Evolutionary conservation across 805 yeast genomes (phyloP).

Genomic region (Candida coleopterorum): DNA sequence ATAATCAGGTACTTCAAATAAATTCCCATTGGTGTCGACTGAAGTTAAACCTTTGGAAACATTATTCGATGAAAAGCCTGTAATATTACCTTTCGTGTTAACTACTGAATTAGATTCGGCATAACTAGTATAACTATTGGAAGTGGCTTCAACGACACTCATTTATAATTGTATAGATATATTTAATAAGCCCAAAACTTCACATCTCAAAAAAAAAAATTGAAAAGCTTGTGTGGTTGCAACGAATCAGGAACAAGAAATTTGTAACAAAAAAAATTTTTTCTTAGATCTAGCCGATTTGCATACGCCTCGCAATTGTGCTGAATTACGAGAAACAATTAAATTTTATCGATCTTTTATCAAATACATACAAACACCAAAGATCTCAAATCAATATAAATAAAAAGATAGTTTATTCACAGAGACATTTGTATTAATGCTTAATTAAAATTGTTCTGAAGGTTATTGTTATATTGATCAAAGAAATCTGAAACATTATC

Average conservation of each 20-base stretch:
- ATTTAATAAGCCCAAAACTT: neutral
- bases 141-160: constrained; percentile 8
- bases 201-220: neutral
- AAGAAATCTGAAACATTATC: too few relatives aligned
- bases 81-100: constrained; percentile 11
- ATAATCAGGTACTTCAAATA: constrained; percentile 58
- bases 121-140: constrained; percentile 1
- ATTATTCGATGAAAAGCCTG: constrained; percentile 9
- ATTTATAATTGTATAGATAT: neutral
- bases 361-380: too few relatives aligned
- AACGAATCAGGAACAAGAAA: constrained; percentile 1
- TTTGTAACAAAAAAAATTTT: constrained; percentile 3
- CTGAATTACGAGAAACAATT: too few relatives aligned
- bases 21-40: constrained; percentile 48
- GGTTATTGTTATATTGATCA: too few relatives aligned
- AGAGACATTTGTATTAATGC: too few relatives aligned
- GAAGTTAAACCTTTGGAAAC: constrained; percentile 25
- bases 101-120: neutral
- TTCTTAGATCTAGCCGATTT: neutral
- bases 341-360: too few relatives aligned
- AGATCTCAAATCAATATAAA: too few relatives aligned
- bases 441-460: too few relatives aligned
- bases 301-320: too few relatives aligned
- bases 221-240: too few relatives aligned
- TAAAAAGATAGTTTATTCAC: too few relatives aligned